These are phyloP conservation scores for Yamadazyma kitorensis DNA, from an alignment of 805 yeast species.

Conservation along the genomic window DNA sequence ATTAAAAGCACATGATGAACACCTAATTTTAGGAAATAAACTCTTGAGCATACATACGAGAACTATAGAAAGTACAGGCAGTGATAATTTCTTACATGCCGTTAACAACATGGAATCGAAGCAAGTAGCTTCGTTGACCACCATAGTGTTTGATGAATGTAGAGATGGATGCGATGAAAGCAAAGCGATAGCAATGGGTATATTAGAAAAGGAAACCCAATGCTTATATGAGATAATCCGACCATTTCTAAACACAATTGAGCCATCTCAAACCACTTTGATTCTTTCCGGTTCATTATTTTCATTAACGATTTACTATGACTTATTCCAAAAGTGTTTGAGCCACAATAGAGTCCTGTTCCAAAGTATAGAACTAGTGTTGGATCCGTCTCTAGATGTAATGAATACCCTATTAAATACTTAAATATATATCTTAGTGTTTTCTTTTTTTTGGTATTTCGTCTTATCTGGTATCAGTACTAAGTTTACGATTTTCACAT, in stretches of 20 bases:
- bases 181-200: background rate
- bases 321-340: no score
- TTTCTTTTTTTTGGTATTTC: no score
- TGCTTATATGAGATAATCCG: background rate
- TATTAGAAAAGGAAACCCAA: slow-evolving; percentile 1
- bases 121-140: background rate
- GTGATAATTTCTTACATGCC: background rate
- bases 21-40: background rate
- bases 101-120: background rate
- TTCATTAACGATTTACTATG: no score
- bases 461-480: no score
- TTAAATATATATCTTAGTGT: no score
- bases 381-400: no score
- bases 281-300: slow-evolving; percentile 2
- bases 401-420: no score
- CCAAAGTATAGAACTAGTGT: no score
- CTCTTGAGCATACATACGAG: slow-evolving; percentile 1
- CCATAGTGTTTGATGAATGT: slow-evolving; percentile 1
- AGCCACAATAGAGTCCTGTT: no score
- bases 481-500: no score
- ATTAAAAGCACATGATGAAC: background rate
- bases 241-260: background rate
- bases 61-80: background rate
- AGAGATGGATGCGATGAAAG: slow-evolving; percentile 2
- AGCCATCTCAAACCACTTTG: slow-evolving; percentile 1